Base-by-base conservation (phyloP, 345 rosid species). In the Acer negundo region DNA sequence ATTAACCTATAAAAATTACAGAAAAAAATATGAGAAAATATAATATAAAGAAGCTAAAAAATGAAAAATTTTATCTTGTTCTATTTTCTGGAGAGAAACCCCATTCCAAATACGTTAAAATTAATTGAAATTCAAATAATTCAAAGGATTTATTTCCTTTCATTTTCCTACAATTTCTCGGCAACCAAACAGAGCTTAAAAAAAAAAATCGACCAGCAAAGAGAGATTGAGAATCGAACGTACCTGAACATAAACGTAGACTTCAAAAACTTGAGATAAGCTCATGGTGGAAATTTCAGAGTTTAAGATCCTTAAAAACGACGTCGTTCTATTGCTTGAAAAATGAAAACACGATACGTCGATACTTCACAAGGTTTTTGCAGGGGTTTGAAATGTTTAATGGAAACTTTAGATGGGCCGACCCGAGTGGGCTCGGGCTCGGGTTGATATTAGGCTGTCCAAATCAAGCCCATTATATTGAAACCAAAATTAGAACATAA, bases 221-320 rank as follows among this genome's bases (percentile, higher is more conserved):
- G 38, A 4, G 38, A 31, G 38, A 31, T 10, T 3, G 53, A 23
- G 31, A 12, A 59, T 23, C 13, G 7, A 26, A 35, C 24, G 8
- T 62, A 73, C 76, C 76, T 62, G 69, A 73, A 62, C 76, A 73
- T 73, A 62, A 67, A 73, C 62, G 69, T 73, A 73, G 66, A 61
- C 23, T 53, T 53, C 58, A 53, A 16, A 53, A 15, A 5, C n/a
- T 1, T 53, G 58, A 16, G 58, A 53, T 53, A 53, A n/a, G 58
- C n/a, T 53, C 58, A 16, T 16, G n/a, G 55, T 49, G 13, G 15
- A 49, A 49, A 49, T 6, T 17, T 16, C 58, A 46, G 49, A 46
- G 49, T 46, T 46, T 53, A 17, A 5, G n/a, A 4, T 6, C 7
- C 20, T 51, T 9, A 2, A 53, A 13, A 53, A 16, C 58, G 58